Evolutionary conservation across 345 rosid species (phyloP).

Genomic region (Aquilaria malaccensis): DNA sequence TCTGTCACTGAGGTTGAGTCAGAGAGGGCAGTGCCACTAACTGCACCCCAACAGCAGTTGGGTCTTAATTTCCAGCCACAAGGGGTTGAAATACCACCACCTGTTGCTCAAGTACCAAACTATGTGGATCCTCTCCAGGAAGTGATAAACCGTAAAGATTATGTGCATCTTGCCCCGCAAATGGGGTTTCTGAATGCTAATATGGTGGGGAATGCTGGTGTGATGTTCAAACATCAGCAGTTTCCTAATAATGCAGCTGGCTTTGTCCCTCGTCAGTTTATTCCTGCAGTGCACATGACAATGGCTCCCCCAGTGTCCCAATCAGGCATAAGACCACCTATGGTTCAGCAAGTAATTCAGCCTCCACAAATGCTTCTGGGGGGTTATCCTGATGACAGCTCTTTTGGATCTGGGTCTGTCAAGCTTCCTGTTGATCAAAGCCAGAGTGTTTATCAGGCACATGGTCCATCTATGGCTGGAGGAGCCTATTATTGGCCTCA

Average conservation of each 20-base stretch:
- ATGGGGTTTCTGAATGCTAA: constrained; percentile 39
- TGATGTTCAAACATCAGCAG: constrained; percentile 35
- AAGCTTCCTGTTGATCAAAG: constrained; percentile 46
- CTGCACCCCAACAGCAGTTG: constrained; percentile 29
- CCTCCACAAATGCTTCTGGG: constrained; percentile 36
- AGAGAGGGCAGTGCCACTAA: constrained; percentile 28
- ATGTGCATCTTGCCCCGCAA: constrained; percentile 28
- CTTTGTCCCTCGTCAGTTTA: constrained; percentile 30
- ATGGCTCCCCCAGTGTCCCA: constrained; percentile 34
- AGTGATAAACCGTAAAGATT: constrained; percentile 25
- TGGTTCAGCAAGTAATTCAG: constrained; percentile 38
- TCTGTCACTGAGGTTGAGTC: constrained; percentile 35
- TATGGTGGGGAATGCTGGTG: constrained; percentile 24
- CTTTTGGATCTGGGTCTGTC: constrained; percentile 33
- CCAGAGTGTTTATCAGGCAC: constrained; percentile 34
- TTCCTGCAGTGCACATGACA: constrained; percentile 41
- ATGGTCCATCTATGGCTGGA: constrained; percentile 30
- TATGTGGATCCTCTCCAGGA: constrained; percentile 41
- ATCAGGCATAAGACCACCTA: constrained; percentile 34
- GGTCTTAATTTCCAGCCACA: constrained; percentile 33
- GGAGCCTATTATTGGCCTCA: constrained; percentile 53
- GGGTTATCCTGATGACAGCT: constrained; percentile 28
- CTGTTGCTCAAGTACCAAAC: constrained; percentile 22
- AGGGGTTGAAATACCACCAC: constrained; percentile 16
- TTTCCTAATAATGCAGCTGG: constrained; percentile 21